Evolutionary conservation across 2,329 filamentous ascomycete species (phyloP).

Genomic region (Apiospora malaysiana): DNA sequence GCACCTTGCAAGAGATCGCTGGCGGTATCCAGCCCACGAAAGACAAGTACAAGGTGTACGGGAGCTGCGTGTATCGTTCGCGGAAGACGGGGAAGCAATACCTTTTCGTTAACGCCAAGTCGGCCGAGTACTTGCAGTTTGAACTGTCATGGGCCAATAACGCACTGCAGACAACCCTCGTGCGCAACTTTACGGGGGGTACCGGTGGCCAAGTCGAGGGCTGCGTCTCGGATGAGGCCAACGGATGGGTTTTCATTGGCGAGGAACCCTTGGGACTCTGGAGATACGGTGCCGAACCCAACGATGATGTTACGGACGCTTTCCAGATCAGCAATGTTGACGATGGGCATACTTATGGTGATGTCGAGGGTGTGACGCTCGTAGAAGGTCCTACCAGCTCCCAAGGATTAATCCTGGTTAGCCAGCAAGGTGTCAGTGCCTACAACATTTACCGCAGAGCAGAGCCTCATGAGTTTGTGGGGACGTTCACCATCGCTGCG

Average conservation of each 20-base stretch:
- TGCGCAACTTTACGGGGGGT: constrained; percentile 57
- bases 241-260: constrained; percentile 56
- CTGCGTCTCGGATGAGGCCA: constrained; percentile 57
- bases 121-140: constrained; percentile 59
- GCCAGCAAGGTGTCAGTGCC: constrained; percentile 57
- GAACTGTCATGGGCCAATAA: constrained; percentile 50
- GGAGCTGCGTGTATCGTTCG: constrained; percentile 58
- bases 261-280: constrained; percentile 59
- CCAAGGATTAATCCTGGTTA: constrained; percentile 57
- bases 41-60: constrained; percentile 54
- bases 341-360: constrained; percentile 54
- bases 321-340: constrained; percentile 47
- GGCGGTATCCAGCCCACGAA: constrained; percentile 54
- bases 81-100: constrained; percentile 53
- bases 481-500: constrained; percentile 53
- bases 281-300: constrained; percentile 58
- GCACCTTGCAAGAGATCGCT: constrained; percentile 47
- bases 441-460: constrained; percentile 57
- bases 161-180: constrained; percentile 51
- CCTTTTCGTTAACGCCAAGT: constrained; percentile 61
- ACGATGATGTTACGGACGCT: constrained; percentile 35
- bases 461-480: constrained; percentile 54
- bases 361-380: constrained; percentile 60
- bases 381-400: constrained; percentile 50
- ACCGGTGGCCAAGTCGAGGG: constrained; percentile 60